Evolutionary conservation across 805 yeast species (phyloP).

Genomic region (Kockiozyma suomiensis): DNA sequence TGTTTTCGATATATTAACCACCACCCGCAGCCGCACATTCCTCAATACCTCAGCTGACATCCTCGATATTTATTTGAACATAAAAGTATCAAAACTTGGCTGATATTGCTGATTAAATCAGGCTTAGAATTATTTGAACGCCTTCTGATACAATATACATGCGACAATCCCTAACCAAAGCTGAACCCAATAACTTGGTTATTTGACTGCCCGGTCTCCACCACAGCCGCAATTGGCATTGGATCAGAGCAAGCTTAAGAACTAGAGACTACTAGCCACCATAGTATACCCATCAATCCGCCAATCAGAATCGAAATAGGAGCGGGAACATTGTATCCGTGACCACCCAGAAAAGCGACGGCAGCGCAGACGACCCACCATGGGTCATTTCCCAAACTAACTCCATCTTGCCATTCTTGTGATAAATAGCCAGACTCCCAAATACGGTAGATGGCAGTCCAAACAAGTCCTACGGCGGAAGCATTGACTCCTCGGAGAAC

Average conservation of each 20-base stretch:
- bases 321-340: slow-evolving; percentile 22
- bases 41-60: no score
- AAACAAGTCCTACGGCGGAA: slow-evolving; percentile 29
- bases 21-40: neutral
- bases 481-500: slow-evolving; percentile 30
- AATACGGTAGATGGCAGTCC: slow-evolving; percentile 32
- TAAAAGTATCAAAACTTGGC: no score
- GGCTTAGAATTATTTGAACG: no score
- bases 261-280: slow-evolving; percentile 22
- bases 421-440: slow-evolving; percentile 30
- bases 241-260: neutral
- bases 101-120: no score
- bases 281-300: slow-evolving; percentile 28
- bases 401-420: slow-evolving; percentile 9
- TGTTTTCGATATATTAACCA: neutral
- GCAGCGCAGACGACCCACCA: slow-evolving; percentile 32
- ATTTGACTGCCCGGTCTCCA: no score
- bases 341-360: slow-evolving; percentile 24
- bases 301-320: slow-evolving; percentile 26
- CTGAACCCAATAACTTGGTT: no score
- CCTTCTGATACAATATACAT: no score
- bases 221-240: no score
- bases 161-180: no score
- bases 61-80: no score
- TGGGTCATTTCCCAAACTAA: slow-evolving; percentile 22